Evolutionary conservation across 805 yeast species (phyloP), one percentile per base, ranked within the genome.

Genomic region (Wickerhamiella cacticola): DNA sequence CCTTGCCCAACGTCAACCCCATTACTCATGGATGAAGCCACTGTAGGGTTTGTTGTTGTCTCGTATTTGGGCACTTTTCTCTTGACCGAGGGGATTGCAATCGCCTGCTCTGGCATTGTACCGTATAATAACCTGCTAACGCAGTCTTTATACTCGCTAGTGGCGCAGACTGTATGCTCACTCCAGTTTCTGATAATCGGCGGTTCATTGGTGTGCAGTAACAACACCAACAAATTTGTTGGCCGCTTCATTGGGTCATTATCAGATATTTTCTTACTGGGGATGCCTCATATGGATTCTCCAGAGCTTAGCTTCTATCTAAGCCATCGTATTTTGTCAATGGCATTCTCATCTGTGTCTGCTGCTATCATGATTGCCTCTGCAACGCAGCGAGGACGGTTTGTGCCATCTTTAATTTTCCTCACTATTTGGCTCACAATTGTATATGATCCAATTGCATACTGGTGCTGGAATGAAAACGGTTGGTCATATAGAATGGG

Each of bases 151-250:
- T 81, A 81, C 40, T 72, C 81, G 15, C 60, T 80, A 48, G 73
- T 79, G 73, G 76, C 80, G 13, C 70, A 72, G 16, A 71, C 80
- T 56, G 62, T 78, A 38, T 72, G 79, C 1, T 63, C 72, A n/a
- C 70, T 79, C 64, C 84, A 79, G 59, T 79, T 83, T 81, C 78
- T 76, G 56, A 70, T 75, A 56, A 71, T 81, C 76, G 86, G 86
- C 50, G 79, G 73, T 59, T 75, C 83, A 5, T 67, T 80, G 48
- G 74, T 76, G 12, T 75, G 74, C 54, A 19, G 18, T 5, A 66
- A 72, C 44, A 48, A 48, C 25, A 26, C 51, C 5, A 50, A 47
- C 3, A 68, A 76, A 15, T 12, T 48, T 9, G 18, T 46, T 2
- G 48, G 50, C 5, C 65, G 60, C 22, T 73, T 80, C 54, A 63